Evolutionary conservation across 2,329 filamentous ascomycete species (phyloP).

Genomic region (Raffaelea albimanens): DNA sequence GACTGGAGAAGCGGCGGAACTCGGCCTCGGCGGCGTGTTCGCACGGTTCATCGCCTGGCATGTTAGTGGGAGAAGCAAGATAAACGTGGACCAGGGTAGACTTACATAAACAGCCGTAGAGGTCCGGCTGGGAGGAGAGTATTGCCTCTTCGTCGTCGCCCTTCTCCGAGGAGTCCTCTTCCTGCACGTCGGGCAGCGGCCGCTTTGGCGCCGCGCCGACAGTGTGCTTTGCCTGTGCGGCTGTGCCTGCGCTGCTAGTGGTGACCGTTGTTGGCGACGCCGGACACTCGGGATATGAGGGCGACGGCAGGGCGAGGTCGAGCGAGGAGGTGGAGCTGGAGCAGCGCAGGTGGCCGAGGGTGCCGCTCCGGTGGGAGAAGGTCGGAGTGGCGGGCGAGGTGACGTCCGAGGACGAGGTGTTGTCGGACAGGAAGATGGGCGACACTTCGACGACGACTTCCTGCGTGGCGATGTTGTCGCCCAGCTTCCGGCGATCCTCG

Average conservation of each 20-base stretch:
- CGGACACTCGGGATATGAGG: slow-evolving; percentile 33
- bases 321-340: slow-evolving; percentile 72
- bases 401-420: slow-evolving; percentile 53
- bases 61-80: not conserved
- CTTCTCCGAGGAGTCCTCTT: slow-evolving; percentile 71
- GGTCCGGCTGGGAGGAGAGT: slow-evolving; percentile 34
- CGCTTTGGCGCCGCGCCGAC: slow-evolving; percentile 43
- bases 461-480: slow-evolving; percentile 18
- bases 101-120: slow-evolving; percentile 69
- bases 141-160: slow-evolving; percentile 43
- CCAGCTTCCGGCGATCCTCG: slow-evolving; percentile 36
- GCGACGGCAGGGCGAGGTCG: slow-evolving; percentile 38
- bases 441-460: slow-evolving; percentile 21
- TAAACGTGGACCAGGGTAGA: slow-evolving; percentile 15
- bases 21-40: slow-evolving; percentile 34
- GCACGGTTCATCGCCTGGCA: slow-evolving; percentile 52
- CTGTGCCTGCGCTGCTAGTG: not conserved
- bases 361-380: slow-evolving; percentile 42
- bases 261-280: slow-evolving; percentile 43
- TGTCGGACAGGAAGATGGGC: slow-evolving; percentile 35
- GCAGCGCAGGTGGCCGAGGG: slow-evolving; percentile 39
- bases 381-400: slow-evolving; percentile 63
- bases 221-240: not conserved
- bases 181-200: slow-evolving; percentile 70
- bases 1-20: slow-evolving; percentile 23